Evolutionary conservation across 2,329 filamentous ascomycete genomes (phyloP).

Genomic region (Aspergillus fumigatiaffinis): DNA sequence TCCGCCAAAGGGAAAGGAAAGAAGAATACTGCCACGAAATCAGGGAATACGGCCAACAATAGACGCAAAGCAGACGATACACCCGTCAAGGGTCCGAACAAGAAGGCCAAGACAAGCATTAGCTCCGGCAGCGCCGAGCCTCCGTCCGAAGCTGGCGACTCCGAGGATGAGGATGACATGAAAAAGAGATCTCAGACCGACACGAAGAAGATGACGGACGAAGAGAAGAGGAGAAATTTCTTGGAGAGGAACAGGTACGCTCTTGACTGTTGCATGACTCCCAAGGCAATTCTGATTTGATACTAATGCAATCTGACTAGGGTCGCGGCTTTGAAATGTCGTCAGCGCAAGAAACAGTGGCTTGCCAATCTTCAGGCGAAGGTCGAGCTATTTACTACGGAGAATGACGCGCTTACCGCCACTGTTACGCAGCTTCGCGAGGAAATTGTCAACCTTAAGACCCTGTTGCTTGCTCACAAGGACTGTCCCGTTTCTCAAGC

Average conservation of each 20-base stretch:
- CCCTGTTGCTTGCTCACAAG: slow-evolving; percentile 86
- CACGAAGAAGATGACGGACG: slow-evolving; percentile 87
- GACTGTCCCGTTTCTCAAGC: slow-evolving; percentile 91
- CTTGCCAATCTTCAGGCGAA: slow-evolving; percentile 90
- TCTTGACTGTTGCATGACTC: background rate
- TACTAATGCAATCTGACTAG: slow-evolving; percentile 47
- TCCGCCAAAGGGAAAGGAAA: slow-evolving; percentile 66
- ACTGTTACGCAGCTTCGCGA: slow-evolving; percentile 83
- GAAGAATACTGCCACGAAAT: slow-evolving; percentile 53
- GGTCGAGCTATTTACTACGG: slow-evolving; percentile 85
- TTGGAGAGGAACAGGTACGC: slow-evolving; percentile 89
- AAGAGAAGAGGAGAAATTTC: slow-evolving; percentile 98
- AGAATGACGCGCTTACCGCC: slow-evolving; percentile 81
- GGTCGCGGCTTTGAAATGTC: slow-evolving; percentile 92
- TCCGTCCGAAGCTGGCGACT: slow-evolving; percentile 46
- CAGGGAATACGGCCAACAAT: slow-evolving; percentile 52
- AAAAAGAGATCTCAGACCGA: slow-evolving; percentile 53
- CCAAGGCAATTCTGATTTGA: background rate
- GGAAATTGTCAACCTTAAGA: slow-evolving; percentile 93
- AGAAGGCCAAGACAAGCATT: slow-evolving; percentile 65
- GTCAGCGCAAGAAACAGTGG: slow-evolving; percentile 99
- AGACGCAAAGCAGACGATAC: slow-evolving; percentile 77
- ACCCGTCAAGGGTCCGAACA: slow-evolving; percentile 62
- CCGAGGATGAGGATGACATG: slow-evolving; percentile 46
- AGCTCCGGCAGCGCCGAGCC: slow-evolving; percentile 38